phyloP scores from a whole-genome alignment of 495 filamentous ascomycete species.

The Neurospora sp. region DNA sequence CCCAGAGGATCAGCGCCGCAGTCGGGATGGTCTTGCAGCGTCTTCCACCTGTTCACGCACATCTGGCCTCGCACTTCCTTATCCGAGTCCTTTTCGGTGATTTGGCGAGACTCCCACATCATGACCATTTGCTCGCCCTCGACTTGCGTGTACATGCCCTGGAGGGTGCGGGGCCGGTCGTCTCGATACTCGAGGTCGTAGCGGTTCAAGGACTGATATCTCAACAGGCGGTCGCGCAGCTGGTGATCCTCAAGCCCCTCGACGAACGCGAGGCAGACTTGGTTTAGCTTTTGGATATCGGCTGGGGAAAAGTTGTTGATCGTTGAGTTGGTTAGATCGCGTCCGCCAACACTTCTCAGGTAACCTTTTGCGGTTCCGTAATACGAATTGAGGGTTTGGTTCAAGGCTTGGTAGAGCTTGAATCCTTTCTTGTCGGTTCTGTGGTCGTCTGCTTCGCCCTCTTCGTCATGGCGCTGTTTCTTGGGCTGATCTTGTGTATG shows the following conservation, averaged over 20 bases:
- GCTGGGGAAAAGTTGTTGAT: conserved; percentile 20
- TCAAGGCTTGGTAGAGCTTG: conserved; percentile 24
- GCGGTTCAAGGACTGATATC: conserved; percentile 26
- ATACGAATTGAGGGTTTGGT: conserved; percentile 28
- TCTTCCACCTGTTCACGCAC: conserved; percentile 29
- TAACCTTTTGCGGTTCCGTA: conserved; percentile 33
- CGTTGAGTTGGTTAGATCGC: conserved; percentile 35
- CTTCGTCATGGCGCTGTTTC: background rate
- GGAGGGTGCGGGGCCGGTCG: conserved; percentile 30
- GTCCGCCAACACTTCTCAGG: conserved; percentile 33
- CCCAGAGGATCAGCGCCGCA: conserved; percentile 27
- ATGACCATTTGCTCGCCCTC: conserved; percentile 40
- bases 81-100: conserved; percentile 22
- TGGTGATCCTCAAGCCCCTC: conserved; percentile 33
- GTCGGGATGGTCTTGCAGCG: conserved; percentile 21
- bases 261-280: conserved; percentile 37
- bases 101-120: conserved; percentile 30
- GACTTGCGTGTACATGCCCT: conserved; percentile 33
- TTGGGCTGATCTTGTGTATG: background rate
- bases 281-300: conserved; percentile 33
- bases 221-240: conserved; percentile 27
- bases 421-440: conserved; percentile 21
- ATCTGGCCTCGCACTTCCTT: conserved; percentile 24
- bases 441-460: background rate
- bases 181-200: conserved; percentile 9